These are phyloP conservation scores for Acer negundo DNA, from an alignment of 345 rosid genomes.

Conservation along the genomic window DNA sequence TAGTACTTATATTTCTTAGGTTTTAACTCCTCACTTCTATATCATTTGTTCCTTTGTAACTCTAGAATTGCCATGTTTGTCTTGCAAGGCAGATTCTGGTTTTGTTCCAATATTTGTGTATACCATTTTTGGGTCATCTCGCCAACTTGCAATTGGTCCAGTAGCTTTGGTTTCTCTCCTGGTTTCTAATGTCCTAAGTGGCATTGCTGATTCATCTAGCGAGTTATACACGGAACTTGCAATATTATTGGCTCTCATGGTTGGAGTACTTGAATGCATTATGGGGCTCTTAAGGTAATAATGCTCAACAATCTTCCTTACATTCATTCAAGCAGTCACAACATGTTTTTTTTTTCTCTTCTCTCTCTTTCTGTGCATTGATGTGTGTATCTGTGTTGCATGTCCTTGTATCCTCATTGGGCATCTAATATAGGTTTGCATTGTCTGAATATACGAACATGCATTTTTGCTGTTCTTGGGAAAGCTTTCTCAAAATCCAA, in stretches of 20 bases:
- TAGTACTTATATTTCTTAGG: background rate
- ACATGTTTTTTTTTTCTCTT: background rate
- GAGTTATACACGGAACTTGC: slow-evolving; percentile 88
- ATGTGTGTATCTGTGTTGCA: background rate
- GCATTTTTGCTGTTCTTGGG: background rate
- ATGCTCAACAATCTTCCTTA: slow-evolving; percentile 7
- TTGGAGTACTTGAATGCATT: slow-evolving; percentile 86
- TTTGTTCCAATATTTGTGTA: slow-evolving; percentile 93
- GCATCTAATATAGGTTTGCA: background rate
- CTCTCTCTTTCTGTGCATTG: background rate
- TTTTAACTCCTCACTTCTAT: background rate
- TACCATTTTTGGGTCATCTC: slow-evolving; percentile 88
- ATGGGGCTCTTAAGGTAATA: slow-evolving; percentile 94
- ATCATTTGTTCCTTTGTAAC: slow-evolving; percentile 1
- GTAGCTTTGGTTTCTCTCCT: slow-evolving; percentile 98
- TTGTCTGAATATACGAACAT: background rate
- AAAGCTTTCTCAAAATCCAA: slow-evolving; percentile 7
- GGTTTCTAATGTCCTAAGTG: slow-evolving; percentile 82
- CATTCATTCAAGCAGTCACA: slow-evolving; percentile 2
- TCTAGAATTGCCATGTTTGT: slow-evolving; percentile 17
- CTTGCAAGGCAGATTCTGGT: slow-evolving; percentile 71
- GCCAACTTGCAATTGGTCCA: slow-evolving; percentile 99
- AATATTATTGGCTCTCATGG: slow-evolving; percentile 86
- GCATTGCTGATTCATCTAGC: slow-evolving; percentile 65
- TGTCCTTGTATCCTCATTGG: background rate